phyloP scores from a whole-genome alignment of 2,329 filamentous ascomycete species.

The Aspergillus japonicus region DNA sequence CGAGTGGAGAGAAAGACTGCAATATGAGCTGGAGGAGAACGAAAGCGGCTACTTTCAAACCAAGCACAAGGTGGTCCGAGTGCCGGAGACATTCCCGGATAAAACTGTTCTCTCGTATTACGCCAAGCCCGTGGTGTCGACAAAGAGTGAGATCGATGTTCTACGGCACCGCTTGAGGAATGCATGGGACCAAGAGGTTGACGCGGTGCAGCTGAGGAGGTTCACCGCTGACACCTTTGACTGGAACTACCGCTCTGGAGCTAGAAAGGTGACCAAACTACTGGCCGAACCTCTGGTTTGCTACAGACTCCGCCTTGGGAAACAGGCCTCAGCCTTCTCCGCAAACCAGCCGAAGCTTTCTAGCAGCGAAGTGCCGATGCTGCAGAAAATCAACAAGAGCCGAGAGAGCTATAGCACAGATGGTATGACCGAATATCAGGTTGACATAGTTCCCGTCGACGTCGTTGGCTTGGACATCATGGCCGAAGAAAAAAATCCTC shows the following conservation, averaged over 20 bases:
- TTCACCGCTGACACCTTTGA: conserved; percentile 81
- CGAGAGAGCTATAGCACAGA: conserved; percentile 74
- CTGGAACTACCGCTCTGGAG: conserved; percentile 76
- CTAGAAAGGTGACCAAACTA: conserved; percentile 78
- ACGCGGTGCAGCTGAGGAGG: conserved; percentile 65
- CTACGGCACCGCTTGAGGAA: conserved; percentile 52
- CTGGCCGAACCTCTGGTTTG: conserved; percentile 75
- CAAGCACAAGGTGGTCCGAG: conserved; percentile 69
- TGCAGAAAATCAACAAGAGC: conserved; percentile 66
- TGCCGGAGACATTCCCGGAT: conserved; percentile 81
- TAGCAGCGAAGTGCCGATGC: conserved; percentile 53
- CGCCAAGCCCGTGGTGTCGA: conserved; percentile 79
- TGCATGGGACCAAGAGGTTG: conserved; percentile 62
- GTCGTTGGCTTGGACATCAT: conserved; percentile 76
- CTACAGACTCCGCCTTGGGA: conserved; percentile 50
- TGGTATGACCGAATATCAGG: conserved; percentile 70
- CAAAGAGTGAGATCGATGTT: conserved; percentile 54
- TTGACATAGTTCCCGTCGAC: conserved; percentile 73
- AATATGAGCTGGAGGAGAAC: conserved; percentile 78
- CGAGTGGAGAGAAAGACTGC: conserved; percentile 70
- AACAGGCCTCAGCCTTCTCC: conserved; percentile 37
- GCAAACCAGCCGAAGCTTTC: conserved; percentile 32
- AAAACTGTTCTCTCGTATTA: conserved; percentile 80
- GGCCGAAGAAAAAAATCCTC: conserved; percentile 65
- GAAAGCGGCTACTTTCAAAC: conserved; percentile 76